These are phyloP conservation scores for Talaromyces pinophilus DNA, from an alignment of 2,329 filamentous ascomycete genomes.

Conservation along the genomic window DNA sequence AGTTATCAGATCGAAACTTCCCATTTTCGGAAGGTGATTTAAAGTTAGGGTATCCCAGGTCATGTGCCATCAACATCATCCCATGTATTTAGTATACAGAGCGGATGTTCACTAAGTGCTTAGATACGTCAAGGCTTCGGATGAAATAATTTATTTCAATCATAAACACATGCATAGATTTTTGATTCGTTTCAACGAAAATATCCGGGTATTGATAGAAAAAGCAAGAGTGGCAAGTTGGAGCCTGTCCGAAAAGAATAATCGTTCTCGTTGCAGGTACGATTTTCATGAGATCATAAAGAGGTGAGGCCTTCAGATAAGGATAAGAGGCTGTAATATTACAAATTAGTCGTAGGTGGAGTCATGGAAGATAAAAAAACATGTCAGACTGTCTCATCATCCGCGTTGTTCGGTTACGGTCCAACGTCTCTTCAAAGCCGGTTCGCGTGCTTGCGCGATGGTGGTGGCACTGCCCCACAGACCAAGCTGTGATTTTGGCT, in stretches of 20 bases:
- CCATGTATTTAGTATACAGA: too few species aligned
- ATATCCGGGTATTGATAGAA: not conserved
- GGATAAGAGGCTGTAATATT: not conserved
- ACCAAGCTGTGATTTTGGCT: slow-evolving; percentile 35
- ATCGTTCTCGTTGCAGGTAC: not conserved
- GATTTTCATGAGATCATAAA: not conserved
- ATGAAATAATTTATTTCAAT: not conserved
- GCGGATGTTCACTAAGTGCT: too few species aligned
- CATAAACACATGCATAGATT: not conserved
- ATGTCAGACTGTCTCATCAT: not conserved
- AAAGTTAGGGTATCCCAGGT: not conserved
- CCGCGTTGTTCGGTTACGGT: slow-evolving; percentile 37
- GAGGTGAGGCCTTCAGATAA: not conserved
- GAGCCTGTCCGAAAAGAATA: not conserved
- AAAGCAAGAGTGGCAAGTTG: not conserved
- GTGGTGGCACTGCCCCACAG: slow-evolving; percentile 41
- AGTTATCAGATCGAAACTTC: not conserved
- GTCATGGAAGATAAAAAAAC: not conserved
- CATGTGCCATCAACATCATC: not conserved
- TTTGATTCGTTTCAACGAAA: not conserved
- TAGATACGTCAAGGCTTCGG: too few species aligned
- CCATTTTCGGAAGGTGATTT: not conserved
- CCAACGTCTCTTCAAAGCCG: slow-evolving; percentile 39
- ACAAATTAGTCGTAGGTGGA: not conserved
- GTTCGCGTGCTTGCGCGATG: slow-evolving; percentile 33